Percentiles rank a stretch among this genome's conserved stretches.
Evolutionary conservation across 2,329 filamentous ascomycete species (phyloP).

Genomic region (Alternaria longipes): DNA sequence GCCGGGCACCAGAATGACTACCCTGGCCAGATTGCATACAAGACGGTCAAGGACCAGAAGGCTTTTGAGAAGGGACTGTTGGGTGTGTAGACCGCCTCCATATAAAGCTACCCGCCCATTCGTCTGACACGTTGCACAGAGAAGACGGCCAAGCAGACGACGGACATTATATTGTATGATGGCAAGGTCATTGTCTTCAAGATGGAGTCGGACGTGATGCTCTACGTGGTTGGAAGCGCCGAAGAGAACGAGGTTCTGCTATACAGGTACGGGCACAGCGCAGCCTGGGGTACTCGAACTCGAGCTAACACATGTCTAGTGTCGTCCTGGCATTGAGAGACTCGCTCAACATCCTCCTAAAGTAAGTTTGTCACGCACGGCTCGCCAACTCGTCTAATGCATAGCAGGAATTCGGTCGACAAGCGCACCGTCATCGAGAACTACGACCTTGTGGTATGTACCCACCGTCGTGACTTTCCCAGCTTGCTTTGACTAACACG

Average conservation of each 20-base stretch:
- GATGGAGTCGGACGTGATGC: conserved; percentile 96
- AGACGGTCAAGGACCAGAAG: conserved; percentile 91
- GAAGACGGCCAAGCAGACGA: conserved; percentile 95
- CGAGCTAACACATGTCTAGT: conserved; percentile 53
- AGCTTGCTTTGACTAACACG: conserved; percentile 68
- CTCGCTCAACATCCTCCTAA: conserved; percentile 88
- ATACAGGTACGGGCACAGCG: conserved; percentile 65
- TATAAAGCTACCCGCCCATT: conserved; percentile 60
- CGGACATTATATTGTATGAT: conserved; percentile 97
- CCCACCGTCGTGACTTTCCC: not conserved
- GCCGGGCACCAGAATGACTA: conserved; percentile 67
- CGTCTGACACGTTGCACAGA: conserved; percentile 53
- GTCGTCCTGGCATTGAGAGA: conserved; percentile 91
- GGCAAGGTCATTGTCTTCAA: conserved; percentile 97
- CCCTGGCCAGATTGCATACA: conserved; percentile 78
- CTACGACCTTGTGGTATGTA: conserved; percentile 81
- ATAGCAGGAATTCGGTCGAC: conserved; percentile 84
- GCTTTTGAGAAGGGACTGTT: conserved; percentile 95
- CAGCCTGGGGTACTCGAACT: too few species aligned
- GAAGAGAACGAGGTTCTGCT: conserved; percentile 98
- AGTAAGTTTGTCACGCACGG: conserved; percentile 65
- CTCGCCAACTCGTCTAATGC: conserved; percentile 13
- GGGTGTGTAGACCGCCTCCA: conserved; percentile 73
- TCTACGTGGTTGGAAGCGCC: conserved; percentile 86
- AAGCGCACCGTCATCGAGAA: conserved; percentile 98